These are phyloP conservation scores for Cytospora paraplurivora DNA, from an alignment of 2,329 filamentous ascomycete genomes.

Conservation along the genomic window DNA sequence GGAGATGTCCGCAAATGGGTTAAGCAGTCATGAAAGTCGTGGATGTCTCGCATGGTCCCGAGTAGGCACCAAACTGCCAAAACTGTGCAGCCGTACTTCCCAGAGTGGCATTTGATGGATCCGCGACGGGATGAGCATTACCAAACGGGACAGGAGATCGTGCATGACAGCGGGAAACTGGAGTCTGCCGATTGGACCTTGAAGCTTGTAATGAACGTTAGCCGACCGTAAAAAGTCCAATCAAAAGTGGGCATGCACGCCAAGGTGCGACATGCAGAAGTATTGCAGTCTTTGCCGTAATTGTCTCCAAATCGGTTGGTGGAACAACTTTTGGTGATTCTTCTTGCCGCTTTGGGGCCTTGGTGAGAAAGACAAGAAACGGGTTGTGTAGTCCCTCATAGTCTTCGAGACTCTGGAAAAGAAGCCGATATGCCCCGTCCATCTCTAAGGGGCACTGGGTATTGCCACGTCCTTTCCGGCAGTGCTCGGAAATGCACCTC, in stretches of 20 bases:
- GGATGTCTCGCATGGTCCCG: not conserved
- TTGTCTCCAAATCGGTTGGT: constrained; percentile 14
- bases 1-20: not conserved
- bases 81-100: not conserved
- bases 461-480: not conserved
- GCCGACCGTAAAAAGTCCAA: constrained; percentile 3
- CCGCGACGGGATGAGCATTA: not conserved
- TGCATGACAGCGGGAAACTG: not conserved
- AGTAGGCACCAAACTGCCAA: not conserved
- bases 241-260: constrained; percentile 1
- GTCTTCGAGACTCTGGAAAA: not conserved
- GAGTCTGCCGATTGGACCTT: not conserved
- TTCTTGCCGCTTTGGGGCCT: constrained; percentile 10
- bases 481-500: not conserved
- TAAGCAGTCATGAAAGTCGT: not conserved
- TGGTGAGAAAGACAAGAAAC: not conserved
- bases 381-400: not conserved
- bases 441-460: not conserved
- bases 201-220: not conserved
- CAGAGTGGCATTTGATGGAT: not conserved
- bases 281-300: constrained; percentile 3
- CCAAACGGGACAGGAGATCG: not conserved
- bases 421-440: not conserved
- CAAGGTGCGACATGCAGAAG: constrained; percentile 13
- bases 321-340: constrained; percentile 8